Conservation (phyloP, 2,329 filamentous ascomycete species). For the Fusarium sp. region DNA sequence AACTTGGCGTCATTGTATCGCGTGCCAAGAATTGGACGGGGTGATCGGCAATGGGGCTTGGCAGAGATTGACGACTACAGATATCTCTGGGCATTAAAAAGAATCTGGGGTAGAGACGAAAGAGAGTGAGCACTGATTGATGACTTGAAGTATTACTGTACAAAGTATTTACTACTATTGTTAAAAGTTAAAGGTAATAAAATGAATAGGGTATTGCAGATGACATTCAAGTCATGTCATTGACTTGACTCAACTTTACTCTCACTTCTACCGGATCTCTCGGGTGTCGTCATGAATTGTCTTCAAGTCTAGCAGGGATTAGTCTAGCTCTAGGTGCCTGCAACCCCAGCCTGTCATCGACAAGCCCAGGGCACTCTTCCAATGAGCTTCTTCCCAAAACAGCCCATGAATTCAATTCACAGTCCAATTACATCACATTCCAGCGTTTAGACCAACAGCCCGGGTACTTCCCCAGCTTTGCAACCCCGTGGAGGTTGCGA, state of each 20-base stretch:
- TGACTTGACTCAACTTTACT: background rate
- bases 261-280: slow-evolving; percentile 18
- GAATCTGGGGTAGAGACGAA: background rate
- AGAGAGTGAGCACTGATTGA: background rate
- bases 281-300: slow-evolving; percentile 29
- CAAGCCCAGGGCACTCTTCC: background rate
- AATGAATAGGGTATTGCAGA: background rate
- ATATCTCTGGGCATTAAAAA: background rate
- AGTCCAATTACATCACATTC: background rate
- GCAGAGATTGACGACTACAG: background rate
- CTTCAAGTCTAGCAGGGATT: slow-evolving; percentile 2
- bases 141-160: background rate
- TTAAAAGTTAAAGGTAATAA: too few species aligned
- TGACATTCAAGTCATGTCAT: background rate
- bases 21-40: slow-evolving; percentile 17
- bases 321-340: background rate
- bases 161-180: too few species aligned
- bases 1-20: slow-evolving; percentile 22
- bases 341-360: background rate
- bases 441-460: background rate
- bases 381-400: background rate
- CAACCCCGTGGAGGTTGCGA: slow-evolving; percentile 27
- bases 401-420: background rate
- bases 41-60: slow-evolving; percentile 30
- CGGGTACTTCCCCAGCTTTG: slow-evolving; percentile 29